Percentiles rank a stretch among this genome's conserved stretches.
These are phyloP conservation scores for Leccinum olivaceopallidum DNA, from an alignment of 768 basidiomycete genomes.

Conservation along the genomic window DNA sequence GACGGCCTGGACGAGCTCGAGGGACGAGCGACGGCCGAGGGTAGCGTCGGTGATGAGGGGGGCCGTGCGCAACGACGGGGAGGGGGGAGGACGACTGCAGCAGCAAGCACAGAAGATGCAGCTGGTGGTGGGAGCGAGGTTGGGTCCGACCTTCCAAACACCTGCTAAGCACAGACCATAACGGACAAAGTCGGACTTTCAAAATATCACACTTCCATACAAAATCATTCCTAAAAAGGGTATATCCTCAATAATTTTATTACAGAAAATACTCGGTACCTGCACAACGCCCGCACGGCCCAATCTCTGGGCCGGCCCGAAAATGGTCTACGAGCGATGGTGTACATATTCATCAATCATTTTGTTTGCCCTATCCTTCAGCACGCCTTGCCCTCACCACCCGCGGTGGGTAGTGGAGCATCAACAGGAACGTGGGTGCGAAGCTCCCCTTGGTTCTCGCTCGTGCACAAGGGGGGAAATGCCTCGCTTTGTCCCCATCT, in stretches of 20 bases:
- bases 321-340: neutral
- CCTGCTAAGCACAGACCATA: slow-evolving; percentile 40
- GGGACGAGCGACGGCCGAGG: slow-evolving; percentile 24
- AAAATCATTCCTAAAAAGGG: slow-evolving; percentile 15
- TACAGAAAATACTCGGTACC: slow-evolving; percentile 18
- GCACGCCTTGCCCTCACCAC: slow-evolving; percentile 21
- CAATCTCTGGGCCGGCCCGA: neutral
- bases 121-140: slow-evolving; percentile 61
- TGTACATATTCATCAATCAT: neutral
- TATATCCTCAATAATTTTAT: slow-evolving; percentile 17
- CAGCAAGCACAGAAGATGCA: slow-evolving; percentile 38
- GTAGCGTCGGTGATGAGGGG: slow-evolving; percentile 28
- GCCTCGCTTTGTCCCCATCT: slow-evolving; percentile 13
- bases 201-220: slow-evolving; percentile 26
- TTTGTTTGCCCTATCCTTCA: slow-evolving; percentile 2
- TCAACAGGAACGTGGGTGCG: slow-evolving; percentile 29
- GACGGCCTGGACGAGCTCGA: slow-evolving; percentile 24
- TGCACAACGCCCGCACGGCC: neutral
- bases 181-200: slow-evolving; percentile 36
- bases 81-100: slow-evolving; percentile 34
- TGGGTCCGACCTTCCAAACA: slow-evolving; percentile 45
- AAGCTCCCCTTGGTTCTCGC: slow-evolving; percentile 21
- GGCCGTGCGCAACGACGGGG: slow-evolving; percentile 50
- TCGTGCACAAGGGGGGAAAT: slow-evolving; percentile 12
- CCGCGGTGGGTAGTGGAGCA: slow-evolving; percentile 18